Conservation (phyloP, 352 stramenopile species). For the Lagenidium giganteum region DNA sequence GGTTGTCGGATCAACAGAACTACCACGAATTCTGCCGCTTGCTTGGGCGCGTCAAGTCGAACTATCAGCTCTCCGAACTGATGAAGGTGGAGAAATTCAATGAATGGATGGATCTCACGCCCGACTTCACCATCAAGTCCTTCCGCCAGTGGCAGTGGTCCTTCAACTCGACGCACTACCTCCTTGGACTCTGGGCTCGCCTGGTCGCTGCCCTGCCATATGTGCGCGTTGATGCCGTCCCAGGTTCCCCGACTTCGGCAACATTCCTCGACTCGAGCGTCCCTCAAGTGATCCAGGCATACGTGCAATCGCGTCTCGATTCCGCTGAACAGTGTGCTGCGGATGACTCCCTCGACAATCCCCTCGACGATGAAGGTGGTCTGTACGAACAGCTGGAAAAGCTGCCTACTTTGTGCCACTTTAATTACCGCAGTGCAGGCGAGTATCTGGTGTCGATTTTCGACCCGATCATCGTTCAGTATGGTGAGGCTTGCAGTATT, state of each 20-base stretch:
- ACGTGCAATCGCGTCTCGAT: slow-evolving; percentile 94
- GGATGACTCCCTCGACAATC: slow-evolving; percentile 95
- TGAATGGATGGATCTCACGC: slow-evolving; percentile 96
- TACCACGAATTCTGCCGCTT: slow-evolving; percentile 99
- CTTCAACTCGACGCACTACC: slow-evolving; percentile 95
- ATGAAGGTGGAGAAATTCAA: slow-evolving; percentile 96
- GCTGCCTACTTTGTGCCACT: slow-evolving; percentile 95
- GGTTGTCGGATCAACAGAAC: slow-evolving; percentile 98
- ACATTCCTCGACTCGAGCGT: slow-evolving; percentile 73
- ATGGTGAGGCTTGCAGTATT: slow-evolving; percentile 86
- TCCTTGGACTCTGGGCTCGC: slow-evolving; percentile 94
- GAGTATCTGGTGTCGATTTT: slow-evolving; percentile 93
- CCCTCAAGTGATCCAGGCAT: slow-evolving; percentile 92
- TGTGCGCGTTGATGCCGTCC: slow-evolving; percentile 74
- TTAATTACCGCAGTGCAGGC: slow-evolving; percentile 93
- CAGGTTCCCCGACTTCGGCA: slow-evolving; percentile 44
- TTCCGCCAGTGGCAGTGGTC: slow-evolving; percentile 96
- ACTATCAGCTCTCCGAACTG: slow-evolving; percentile 97
- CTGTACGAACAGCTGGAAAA: slow-evolving; percentile 97
- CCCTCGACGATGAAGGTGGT: slow-evolving; percentile 94
- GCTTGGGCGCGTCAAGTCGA: slow-evolving; percentile 96
- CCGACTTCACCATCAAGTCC: slow-evolving; percentile 96
- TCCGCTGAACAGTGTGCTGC: slow-evolving; percentile 91
- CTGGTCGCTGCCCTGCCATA: slow-evolving; percentile 97
- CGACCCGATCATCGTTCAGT: slow-evolving; percentile 93